Conservation (phyloP, 1,284 basidiomycete genomes). For the Marasmius fiardii region DNA sequence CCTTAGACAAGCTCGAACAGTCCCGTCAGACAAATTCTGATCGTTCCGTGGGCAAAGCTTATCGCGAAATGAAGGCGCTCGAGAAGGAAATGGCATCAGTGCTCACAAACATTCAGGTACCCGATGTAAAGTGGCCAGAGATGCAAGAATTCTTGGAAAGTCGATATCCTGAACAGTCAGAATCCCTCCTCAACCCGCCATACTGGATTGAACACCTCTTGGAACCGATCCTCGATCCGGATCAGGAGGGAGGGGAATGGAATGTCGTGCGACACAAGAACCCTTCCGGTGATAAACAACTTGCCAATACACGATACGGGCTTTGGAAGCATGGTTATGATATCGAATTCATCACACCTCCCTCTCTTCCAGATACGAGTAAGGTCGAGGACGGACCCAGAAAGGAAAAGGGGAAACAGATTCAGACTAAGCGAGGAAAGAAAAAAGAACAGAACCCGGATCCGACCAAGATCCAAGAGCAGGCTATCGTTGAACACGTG, state of each 20-base stretch:
- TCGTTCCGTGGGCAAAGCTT: constrained; percentile 26
- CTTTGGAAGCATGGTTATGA: constrained; percentile 45
- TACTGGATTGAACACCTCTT: constrained; percentile 32
- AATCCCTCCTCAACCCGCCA: constrained; percentile 35
- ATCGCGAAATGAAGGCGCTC: constrained; percentile 38
- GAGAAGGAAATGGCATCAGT: constrained; percentile 42
- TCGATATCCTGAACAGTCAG: constrained; percentile 40
- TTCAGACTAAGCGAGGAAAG: background rate
- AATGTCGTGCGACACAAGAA: constrained; percentile 16
- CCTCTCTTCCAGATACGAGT: constrained; percentile 8
- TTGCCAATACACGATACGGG: constrained; percentile 37
- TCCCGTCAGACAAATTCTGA: constrained; percentile 40
- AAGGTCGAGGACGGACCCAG: background rate
- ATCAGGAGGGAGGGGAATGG: constrained; percentile 19
- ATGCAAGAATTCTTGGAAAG: constrained; percentile 37
- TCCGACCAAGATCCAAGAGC: background rate
- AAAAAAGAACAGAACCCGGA: background rate
- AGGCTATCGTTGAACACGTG: too few relatives aligned
- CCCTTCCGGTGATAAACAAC: constrained; percentile 16
- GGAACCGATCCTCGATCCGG: constrained; percentile 4
- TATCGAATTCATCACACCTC: constrained; percentile 33
- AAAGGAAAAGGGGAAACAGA: background rate
- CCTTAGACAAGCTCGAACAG: constrained; percentile 53
- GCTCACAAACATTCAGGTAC: constrained; percentile 38
- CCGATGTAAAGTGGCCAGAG: constrained; percentile 33